Percentiles rank a stretch among this genome's conserved stretches.
Conservation (phyloP, 371 early-diverging fungal species). For the Mortierella sp. region DNA sequence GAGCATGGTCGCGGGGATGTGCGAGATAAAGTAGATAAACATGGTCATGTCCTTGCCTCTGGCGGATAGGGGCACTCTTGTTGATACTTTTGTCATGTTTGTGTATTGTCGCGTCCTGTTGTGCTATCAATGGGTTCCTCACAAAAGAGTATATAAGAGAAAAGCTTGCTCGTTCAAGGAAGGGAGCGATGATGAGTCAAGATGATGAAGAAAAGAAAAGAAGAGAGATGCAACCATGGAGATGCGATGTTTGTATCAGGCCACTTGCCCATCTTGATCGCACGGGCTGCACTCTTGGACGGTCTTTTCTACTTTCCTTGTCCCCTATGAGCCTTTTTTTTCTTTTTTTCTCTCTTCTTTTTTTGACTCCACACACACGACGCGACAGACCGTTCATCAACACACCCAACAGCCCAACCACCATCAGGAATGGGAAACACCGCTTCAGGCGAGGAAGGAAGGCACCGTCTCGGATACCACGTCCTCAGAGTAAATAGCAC, state of each 20-base stretch:
- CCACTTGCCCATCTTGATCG: slow-evolving; percentile 16
- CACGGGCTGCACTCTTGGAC: slow-evolving; percentile 12
- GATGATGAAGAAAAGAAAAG: neutral
- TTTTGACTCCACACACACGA: neutral
- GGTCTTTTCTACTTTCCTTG: neutral
- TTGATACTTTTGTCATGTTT: slow-evolving; percentile 6
- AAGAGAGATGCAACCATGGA: neutral
- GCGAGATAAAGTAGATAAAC: slow-evolving; percentile 48
- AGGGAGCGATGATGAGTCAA: neutral
- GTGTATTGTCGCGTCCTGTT: neutral
- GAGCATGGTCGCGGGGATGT: slow-evolving; percentile 42
- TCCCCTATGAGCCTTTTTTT: neutral
- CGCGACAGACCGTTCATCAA: slow-evolving; percentile 9
- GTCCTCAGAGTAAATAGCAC: slow-evolving; percentile 62
- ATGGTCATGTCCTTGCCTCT: slow-evolving; percentile 56
- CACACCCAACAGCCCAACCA: neutral
- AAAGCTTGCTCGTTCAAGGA: neutral
- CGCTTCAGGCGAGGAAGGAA: slow-evolving; percentile 51
- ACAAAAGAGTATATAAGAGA: neutral
- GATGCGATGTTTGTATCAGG: neutral
- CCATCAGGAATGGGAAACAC: slow-evolving; percentile 57
- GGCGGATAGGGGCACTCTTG: slow-evolving; percentile 41
- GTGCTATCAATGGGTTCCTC: neutral
- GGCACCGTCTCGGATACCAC: slow-evolving; percentile 64
- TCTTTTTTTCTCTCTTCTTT: neutral